Evolutionary conservation across 805 yeast species (phyloP), one percentile per base, ranked within the genome.

Genomic region (Wickerhamiella brachini): DNA sequence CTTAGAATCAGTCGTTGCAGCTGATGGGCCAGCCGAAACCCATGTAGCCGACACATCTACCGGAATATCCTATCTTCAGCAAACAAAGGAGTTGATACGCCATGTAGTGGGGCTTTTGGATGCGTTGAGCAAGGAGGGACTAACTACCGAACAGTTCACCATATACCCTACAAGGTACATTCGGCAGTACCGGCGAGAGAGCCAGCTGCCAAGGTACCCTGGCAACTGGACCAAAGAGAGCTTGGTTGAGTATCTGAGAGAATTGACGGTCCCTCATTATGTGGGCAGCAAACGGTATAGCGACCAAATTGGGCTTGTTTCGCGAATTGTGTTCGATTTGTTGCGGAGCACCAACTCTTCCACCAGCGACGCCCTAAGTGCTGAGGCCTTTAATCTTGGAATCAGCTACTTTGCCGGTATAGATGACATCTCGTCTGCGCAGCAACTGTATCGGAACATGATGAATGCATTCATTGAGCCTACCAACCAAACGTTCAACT

Each of bases 341-440:
- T 45, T 55, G 20, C 44, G 50, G n/a, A 48, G 51, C 15, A 46
- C 37, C 1, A 45, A 47, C 42, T 2, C 39, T 29, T 41, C 29
- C 12, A 39, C 45, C 20, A 7, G 52, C 37, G 34, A 29, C 13
- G 13, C 17, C 4, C 49, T 47, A 31, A 41, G 52, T 8, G 3
- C 52, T 17, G 49, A 24, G 21, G 34, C 47, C 17, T 54, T 29
- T 45, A 57, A 56, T 39, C 26, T n/a, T 6, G 49, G 52, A 39
- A 50, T 57, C 26, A 54, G 57, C 18, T 54, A 44, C 26, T 51
- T 56, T n/a, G 23, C 51, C 12, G 44, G 48, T 8, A 18, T 37
- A 12, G 22, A 45, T 24, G 59, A 57, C 41, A 17, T 53, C 15
- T 51, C 50, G 12, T 45, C 49, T 49, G 59, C 59, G 2, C 34